Evolutionary conservation across 768 basidiomycete genomes (phyloP).

Genomic region (Trichaptum fuscoviolaceum): DNA sequence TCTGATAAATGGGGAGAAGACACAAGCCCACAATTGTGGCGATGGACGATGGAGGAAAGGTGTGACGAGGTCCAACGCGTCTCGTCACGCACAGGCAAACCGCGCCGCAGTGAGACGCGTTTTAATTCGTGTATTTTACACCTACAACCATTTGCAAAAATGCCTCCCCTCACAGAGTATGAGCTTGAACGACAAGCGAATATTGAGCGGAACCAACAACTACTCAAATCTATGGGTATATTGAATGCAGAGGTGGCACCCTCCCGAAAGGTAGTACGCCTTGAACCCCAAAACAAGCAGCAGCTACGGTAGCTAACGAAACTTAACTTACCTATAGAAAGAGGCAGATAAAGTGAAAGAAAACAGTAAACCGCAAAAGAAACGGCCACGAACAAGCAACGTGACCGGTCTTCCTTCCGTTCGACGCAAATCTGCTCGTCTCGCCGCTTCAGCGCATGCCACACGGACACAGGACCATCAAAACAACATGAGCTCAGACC

Average conservation of each 20-base stretch:
- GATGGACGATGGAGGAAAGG: not conserved
- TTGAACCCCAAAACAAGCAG: not conserved
- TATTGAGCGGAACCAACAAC: constrained; percentile 3
- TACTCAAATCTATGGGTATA: constrained; percentile 4
- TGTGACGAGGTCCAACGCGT: too few relatives aligned
- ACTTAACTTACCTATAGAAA: not conserved
- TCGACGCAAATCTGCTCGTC: constrained; percentile 6
- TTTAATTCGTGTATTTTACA: not conserved
- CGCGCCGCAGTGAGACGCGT: too few relatives aligned
- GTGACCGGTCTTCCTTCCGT: not conserved
- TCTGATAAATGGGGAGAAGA: not conserved
- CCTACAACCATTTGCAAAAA: not conserved
- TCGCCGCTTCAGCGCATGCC: not conserved
- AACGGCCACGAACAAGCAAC: not conserved
- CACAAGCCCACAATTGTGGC: too few relatives aligned
- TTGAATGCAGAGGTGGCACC: not conserved
- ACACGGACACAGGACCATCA: not conserved
- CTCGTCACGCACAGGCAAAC: too few relatives aligned
- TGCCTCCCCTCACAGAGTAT: constrained; percentile 4
- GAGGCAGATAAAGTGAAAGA: not conserved
- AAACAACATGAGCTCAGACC: constrained; percentile 2
- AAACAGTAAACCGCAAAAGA: not conserved
- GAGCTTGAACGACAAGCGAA: constrained; percentile 5
- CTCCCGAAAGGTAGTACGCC: not conserved
- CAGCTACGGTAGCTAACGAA: not conserved